phyloP scores from a whole-genome alignment of 257 asterid species.

The Salvia splendens region DNA sequence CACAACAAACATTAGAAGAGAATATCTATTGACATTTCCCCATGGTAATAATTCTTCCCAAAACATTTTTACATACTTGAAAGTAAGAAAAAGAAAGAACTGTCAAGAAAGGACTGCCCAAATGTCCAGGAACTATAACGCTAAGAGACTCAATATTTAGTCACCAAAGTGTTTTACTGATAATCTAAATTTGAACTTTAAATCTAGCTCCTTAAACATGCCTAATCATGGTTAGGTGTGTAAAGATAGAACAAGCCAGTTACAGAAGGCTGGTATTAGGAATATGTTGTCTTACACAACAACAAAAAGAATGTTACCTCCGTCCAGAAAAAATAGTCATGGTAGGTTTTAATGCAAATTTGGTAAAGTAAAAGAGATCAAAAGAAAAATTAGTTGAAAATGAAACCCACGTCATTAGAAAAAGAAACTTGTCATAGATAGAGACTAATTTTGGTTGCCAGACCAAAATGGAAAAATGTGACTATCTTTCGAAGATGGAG shows the following conservation, averaged over 20 bases:
- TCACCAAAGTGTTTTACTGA: background rate
- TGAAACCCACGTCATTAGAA: too few relatives aligned
- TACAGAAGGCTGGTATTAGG: background rate
- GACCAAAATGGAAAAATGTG: too few relatives aligned
- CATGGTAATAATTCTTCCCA: slow-evolving; percentile 10
- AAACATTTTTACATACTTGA: background rate
- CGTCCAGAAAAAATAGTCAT: too few relatives aligned
- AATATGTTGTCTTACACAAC: slow-evolving; percentile 13
- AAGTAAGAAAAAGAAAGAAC: background rate
- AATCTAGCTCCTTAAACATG: background rate
- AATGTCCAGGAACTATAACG: slow-evolving; percentile 6
- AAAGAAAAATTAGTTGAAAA: too few relatives aligned
- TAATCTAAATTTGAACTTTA: background rate
- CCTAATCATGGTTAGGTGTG: background rate
- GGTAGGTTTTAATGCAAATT: too few relatives aligned
- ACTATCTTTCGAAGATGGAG: too few relatives aligned
- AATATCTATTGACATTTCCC: background rate
- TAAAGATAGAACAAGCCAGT: slow-evolving; percentile 13
- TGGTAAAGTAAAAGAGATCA: too few relatives aligned
- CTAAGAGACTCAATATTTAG: background rate
- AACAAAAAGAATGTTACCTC: background rate
- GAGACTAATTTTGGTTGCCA: too few relatives aligned
- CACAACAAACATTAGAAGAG: background rate
- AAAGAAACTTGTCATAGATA: too few relatives aligned
- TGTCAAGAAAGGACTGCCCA: background rate